phyloP scores from a whole-genome alignment of 2,329 filamentous ascomycete species.

The Pseudogymnoascus sp. region DNA sequence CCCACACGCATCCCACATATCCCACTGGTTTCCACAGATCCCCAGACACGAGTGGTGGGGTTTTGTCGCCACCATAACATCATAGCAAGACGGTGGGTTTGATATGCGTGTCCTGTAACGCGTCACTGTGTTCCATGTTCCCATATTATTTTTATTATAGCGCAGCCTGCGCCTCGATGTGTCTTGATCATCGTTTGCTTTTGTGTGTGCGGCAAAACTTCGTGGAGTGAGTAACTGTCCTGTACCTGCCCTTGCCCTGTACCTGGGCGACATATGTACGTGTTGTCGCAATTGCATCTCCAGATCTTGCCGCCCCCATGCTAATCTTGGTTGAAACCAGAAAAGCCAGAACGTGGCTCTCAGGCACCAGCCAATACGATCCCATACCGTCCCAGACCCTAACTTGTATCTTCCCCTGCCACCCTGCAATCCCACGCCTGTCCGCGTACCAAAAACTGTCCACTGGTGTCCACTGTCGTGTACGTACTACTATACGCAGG shows the following conservation, averaged over 20 bases:
- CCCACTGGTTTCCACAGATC: background rate
- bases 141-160: background rate
- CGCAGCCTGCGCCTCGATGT: background rate
- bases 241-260: no score
- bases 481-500: background rate
- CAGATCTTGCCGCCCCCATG: background rate
- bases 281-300: background rate
- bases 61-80: background rate
- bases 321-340: slow-evolving; percentile 4
- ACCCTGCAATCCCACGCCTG: background rate
- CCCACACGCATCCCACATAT: background rate
- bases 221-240: no score
- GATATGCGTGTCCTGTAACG: background rate
- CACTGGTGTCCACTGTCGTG: background rate
- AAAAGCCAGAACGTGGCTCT: slow-evolving; percentile 3
- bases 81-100: background rate
- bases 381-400: background rate
- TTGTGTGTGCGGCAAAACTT: background rate
- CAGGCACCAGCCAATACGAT: background rate
- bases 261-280: background rate
- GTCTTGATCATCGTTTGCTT: background rate
- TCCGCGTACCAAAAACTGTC: background rate
- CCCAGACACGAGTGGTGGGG: background rate
- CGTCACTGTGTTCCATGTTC: slow-evolving; percentile 3
- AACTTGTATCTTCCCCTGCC: background rate